Percentiles rank a stretch among this genome's conserved stretches.
These are phyloP conservation scores for Psilocybe tampanensis DNA, from an alignment of 768 basidiomycete genomes.

Conservation along the genomic window DNA sequence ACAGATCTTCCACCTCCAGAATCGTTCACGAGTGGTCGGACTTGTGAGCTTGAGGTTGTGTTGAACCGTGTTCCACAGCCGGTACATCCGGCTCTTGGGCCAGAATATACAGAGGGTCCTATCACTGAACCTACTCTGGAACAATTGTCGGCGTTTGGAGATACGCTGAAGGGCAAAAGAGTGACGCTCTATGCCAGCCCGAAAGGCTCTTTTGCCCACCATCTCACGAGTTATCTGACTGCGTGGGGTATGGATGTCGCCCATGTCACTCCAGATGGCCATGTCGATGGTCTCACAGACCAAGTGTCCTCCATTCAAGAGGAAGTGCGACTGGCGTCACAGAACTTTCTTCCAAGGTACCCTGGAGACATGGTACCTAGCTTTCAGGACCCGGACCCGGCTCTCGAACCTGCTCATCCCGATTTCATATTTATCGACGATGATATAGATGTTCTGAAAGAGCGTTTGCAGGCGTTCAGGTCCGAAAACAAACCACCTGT, in stretches of 20 bases:
- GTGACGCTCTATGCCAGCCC: constrained; percentile 85
- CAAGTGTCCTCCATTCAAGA: constrained; percentile 11
- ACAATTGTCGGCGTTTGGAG: constrained; percentile 78
- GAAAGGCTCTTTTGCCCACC: constrained; percentile 88
- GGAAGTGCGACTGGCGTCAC: constrained; percentile 7
- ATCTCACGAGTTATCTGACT: constrained; percentile 90
- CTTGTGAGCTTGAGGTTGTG: constrained; percentile 66
- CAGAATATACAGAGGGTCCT: constrained; percentile 52
- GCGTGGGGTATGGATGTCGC: constrained; percentile 95
- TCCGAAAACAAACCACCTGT: constrained; percentile 50
- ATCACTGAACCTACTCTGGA: constrained; percentile 78
- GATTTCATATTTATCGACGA: constrained; percentile 91
- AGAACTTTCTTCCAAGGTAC: constrained; percentile 11
- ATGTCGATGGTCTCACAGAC: constrained; percentile 40
- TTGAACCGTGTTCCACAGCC: constrained; percentile 62
- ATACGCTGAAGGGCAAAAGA: constrained; percentile 79
- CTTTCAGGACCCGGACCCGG: constrained; percentile 19
- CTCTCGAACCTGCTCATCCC: constrained; percentile 25
- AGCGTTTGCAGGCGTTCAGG: constrained; percentile 70
- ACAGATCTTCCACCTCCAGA: constrained; percentile 46
- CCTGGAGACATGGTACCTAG: constrained; percentile 7
- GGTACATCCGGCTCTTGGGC: constrained; percentile 36
- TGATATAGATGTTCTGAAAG: constrained; percentile 78
- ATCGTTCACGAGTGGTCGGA: constrained; percentile 46
- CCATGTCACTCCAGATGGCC: constrained; percentile 68